A percentile compares a stretch with the other conserved stretches of the same genome.
phyloP scores from a whole-genome alignment of 2,329 filamentous ascomycete species.

The Leptodontidium sp. region DNA sequence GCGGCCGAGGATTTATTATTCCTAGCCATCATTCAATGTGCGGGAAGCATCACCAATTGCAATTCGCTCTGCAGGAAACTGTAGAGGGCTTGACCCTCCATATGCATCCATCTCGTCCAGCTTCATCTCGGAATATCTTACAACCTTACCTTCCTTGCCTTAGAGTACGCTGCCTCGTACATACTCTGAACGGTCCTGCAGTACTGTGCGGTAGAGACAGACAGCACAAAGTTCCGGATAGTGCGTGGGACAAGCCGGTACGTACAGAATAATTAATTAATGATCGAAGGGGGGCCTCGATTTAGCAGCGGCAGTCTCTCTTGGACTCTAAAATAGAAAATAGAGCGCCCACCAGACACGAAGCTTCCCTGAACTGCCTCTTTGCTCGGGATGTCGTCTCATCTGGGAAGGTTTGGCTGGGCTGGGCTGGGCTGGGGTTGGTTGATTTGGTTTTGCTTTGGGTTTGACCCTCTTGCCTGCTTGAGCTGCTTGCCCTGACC shows the following conservation, averaged over 20 bases:
- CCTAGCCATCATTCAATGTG: background rate
- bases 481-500: background rate
- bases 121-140: conserved; percentile 9
- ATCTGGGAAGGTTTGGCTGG: conserved; percentile 24
- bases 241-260: conserved; percentile 13
- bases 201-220: background rate
- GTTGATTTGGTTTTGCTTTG: conserved; percentile 6
- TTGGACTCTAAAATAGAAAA: conserved; percentile 29
- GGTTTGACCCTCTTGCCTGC: conserved; percentile 25
- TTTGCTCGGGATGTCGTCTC: conserved; percentile 33
- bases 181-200: background rate
- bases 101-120: background rate
- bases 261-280: conserved; percentile 36
- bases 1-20: background rate
- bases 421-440: background rate
- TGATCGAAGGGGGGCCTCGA: conserved; percentile 17
- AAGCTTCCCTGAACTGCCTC: conserved; percentile 35
- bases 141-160: background rate
- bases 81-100: conserved; percentile 17
- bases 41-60: conserved; percentile 9
- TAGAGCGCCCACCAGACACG: conserved; percentile 28
- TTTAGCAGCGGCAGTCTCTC: conserved; percentile 41
- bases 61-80: conserved; percentile 4
- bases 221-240: conserved; percentile 2
- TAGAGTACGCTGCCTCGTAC: background rate